These are phyloP conservation scores for Forsythia suspensa DNA, from an alignment of 257 asterid genomes.

Conservation along the genomic window DNA sequence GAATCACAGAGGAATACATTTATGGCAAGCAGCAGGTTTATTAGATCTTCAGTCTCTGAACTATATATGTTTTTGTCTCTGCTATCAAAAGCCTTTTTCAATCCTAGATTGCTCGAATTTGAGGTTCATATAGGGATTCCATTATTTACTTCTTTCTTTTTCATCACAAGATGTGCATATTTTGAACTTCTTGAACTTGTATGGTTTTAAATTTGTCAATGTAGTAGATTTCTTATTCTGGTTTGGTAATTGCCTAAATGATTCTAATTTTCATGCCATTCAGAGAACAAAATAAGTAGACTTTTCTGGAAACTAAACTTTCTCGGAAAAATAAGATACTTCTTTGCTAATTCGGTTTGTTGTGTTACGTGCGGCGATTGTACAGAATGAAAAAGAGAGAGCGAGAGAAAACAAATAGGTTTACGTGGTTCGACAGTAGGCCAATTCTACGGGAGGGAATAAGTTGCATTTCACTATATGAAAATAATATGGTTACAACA, in stretches of 20 bases:
- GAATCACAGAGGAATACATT: conserved; percentile 91
- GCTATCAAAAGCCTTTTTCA: background rate
- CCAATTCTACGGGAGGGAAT: too few relatives aligned
- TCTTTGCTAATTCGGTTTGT: background rate
- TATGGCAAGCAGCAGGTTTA: conserved; percentile 91
- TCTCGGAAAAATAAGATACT: background rate
- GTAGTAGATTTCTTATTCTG: background rate
- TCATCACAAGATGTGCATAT: background rate
- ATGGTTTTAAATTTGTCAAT: background rate
- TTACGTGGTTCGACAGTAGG: too few relatives aligned
- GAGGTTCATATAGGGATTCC: background rate
- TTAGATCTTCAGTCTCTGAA: conserved; percentile 11
- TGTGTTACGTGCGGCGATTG: too few relatives aligned
- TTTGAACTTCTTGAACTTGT: background rate
- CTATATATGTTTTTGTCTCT: background rate
- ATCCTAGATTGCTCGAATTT: background rate
- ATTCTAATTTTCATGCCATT: background rate
- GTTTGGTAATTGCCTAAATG: background rate
- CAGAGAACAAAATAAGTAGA: background rate
- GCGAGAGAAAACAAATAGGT: too few relatives aligned
- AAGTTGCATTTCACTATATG: too few relatives aligned
- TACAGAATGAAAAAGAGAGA: too few relatives aligned
- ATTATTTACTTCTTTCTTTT: background rate
- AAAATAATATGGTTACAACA: too few relatives aligned
- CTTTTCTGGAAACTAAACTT: background rate